A percentile compares a stretch with the other conserved stretches of the same genome.
These are phyloP conservation scores for Tolypocladium sp. DNA, from an alignment of 2,329 filamentous ascomycete species.

Conservation along the genomic window DNA sequence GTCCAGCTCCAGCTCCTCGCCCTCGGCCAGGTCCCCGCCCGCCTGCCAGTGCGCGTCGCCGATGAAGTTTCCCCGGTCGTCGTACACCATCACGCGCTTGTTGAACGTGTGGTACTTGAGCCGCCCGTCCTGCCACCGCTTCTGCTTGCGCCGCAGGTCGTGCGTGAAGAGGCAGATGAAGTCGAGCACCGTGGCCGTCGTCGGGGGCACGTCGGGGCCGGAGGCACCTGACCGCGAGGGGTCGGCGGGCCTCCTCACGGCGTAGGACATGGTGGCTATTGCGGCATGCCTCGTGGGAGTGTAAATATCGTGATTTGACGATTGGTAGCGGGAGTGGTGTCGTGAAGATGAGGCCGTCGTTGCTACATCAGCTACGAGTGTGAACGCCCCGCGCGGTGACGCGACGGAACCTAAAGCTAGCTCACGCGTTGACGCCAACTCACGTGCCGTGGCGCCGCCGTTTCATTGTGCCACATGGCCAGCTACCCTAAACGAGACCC, in stretches of 20 bases:
- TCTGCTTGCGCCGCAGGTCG: conserved; percentile 77
- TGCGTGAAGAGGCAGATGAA: conserved; percentile 81
- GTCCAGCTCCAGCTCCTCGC: conserved; percentile 75
- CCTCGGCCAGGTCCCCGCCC: conserved; percentile 60
- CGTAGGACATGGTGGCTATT: conserved; percentile 11
- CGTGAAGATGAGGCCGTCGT: background rate
- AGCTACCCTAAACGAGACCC: too few relatives aligned
- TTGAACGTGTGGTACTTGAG: conserved; percentile 89
- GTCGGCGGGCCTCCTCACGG: conserved; percentile 5
- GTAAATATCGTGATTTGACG: background rate
- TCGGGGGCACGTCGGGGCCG: conserved; percentile 2
- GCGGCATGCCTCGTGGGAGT: background rate
- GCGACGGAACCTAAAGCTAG: background rate
- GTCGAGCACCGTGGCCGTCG: conserved; percentile 66
- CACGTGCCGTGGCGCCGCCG: conserved; percentile 5
- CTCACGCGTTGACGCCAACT: conserved; percentile 10
- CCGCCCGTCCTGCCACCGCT: conserved; percentile 87
- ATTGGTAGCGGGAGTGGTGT: background rate
- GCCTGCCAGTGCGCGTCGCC: conserved; percentile 78
- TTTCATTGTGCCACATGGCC: background rate
- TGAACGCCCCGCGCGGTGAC: background rate
- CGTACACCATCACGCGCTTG: conserved; percentile 82
- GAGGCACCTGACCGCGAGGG: background rate
- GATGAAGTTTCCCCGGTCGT: conserved; percentile 69
- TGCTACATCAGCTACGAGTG: background rate